Evolutionary conservation across 495 filamentous ascomycete species (phyloP).

Genomic region (Neurospora sp.): DNA sequence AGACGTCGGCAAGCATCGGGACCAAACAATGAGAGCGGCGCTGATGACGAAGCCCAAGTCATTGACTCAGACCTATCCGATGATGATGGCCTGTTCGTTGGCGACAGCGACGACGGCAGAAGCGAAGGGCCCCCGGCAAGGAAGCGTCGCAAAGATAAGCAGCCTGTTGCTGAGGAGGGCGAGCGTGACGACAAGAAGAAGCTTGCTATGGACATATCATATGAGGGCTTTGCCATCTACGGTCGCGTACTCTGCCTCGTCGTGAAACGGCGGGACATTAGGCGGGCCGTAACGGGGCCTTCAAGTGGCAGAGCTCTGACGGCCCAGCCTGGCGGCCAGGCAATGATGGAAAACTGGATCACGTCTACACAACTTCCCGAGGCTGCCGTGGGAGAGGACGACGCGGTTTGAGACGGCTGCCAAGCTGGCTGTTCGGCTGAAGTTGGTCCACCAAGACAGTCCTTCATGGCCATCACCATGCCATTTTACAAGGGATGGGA

Average conservation of each 20-base stretch:
- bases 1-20: conserved; percentile 13
- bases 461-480: not conserved
- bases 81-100: conserved; percentile 25
- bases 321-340: conserved; percentile 45
- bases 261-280: conserved; percentile 50
- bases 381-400: conserved; percentile 21
- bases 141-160: conserved; percentile 39
- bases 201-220: conserved; percentile 67
- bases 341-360: conserved; percentile 92
- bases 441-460: not conserved
- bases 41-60: conserved; percentile 12
- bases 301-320: conserved; percentile 19
- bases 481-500: not conserved
- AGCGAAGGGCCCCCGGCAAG: conserved; percentile 25
- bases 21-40: conserved; percentile 15
- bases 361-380: conserved; percentile 54
- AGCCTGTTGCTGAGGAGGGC: conserved; percentile 19
- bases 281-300: conserved; percentile 15
- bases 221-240: conserved; percentile 93
- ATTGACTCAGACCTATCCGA: conserved; percentile 11
- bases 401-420: conserved; percentile 6
- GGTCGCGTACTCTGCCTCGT: conserved; percentile 84
- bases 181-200: conserved; percentile 81
- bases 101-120: conserved; percentile 4
- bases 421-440: not conserved